Percentiles rank a stretch among this genome's conserved stretches.
Conservation (phyloP, 2,329 filamentous ascomycete genomes). For the Zasmidium citrigriseum region DNA sequence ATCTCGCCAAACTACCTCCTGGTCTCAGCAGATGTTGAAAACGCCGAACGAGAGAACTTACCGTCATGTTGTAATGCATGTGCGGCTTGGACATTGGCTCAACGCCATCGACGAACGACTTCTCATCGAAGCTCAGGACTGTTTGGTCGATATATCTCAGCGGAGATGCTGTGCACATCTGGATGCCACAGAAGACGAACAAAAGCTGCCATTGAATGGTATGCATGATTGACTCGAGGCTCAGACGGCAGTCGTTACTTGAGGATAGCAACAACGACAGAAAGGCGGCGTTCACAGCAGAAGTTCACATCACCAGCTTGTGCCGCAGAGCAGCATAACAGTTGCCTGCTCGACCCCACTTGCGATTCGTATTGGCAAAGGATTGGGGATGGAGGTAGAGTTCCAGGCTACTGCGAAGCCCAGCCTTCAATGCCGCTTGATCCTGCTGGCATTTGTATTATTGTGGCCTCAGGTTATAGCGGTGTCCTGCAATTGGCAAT, state of each 20-base stretch:
- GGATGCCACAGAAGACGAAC: neutral
- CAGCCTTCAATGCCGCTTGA: neutral
- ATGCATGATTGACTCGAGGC: neutral
- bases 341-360: neutral
- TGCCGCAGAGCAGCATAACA: neutral
- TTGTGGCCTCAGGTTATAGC: too few relatives aligned
- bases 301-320: neutral
- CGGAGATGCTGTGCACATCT: neutral
- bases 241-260: too few relatives aligned
- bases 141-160: neutral
- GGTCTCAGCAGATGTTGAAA: neutral
- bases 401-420: neutral
- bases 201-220: neutral
- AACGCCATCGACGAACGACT: neutral
- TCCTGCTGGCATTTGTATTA: neutral
- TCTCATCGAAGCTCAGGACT: neutral
- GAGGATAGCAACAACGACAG: neutral
- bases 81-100: neutral
- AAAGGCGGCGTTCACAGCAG: too few relatives aligned
- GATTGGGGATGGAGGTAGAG: neutral
- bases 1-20: constrained; percentile 1
- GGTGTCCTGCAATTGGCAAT: too few relatives aligned
- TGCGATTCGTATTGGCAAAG: neutral
- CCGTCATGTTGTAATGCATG: neutral
- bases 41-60: neutral